Evolutionary conservation across 2,329 filamentous ascomycete genomes (phyloP), one percentile per base, ranked within the genome.

Genomic region (Dryadomyces quercivorus): DNA sequence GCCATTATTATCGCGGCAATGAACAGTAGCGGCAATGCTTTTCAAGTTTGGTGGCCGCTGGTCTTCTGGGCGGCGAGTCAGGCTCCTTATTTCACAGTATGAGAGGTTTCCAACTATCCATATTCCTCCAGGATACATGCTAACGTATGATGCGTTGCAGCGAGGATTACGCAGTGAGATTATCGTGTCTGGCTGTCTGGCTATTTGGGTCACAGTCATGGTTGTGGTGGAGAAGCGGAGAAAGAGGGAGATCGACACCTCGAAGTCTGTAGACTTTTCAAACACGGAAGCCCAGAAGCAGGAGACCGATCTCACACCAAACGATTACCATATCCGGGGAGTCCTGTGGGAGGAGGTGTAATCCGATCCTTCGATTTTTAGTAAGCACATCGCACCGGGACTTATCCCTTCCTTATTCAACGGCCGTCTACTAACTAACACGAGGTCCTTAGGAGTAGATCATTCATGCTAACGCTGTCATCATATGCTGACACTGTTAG

Each of bases 161-260:
- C 73, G 74, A 56, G 83, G 84, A n/a, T 85, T 86, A 82, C 86
- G 79, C 75, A 82, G 83, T 3, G 86, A 86, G 84, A 84, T 87
- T 62, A 82, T 73, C 1, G 73, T 74, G 8, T 81, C 75, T 21
- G 77, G 85, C 53, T 76, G 75, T 2, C 66, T 86, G 63, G 73
- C 71, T 0, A 59, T 81, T 1, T 86, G 83, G 83, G 80, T 78
- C 0, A 74, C 66, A 0, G 70, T 72, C 1, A 63, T 85, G 45
- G 69, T 76, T 1, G 78, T 71, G 61, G 66, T 75, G 15, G 36
- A 40, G 15, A 40, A 31, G 8, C 26, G 36, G 36, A 15, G 36
- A 40, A 40, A 16, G 36, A 12, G 4, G 15, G 9, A 16, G 36
- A 12, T 40, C 5, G 36, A 40, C 36, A 15, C 36, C 36, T 40